These are phyloP conservation scores for Cicer judaicum DNA, from an alignment of 306 rosid species.

Conservation along the genomic window DNA sequence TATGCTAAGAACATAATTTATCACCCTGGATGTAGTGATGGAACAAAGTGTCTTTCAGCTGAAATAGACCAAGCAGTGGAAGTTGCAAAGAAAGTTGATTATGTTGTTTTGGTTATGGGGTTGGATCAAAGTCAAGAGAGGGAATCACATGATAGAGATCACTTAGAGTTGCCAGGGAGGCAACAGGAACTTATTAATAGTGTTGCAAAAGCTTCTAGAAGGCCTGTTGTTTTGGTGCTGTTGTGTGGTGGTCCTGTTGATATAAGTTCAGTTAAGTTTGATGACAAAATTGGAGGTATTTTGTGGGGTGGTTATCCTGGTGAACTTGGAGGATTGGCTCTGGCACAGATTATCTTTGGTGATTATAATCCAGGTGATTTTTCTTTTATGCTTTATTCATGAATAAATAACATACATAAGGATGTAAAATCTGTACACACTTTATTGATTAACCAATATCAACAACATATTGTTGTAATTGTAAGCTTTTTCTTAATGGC, in stretches of 20 bases:
- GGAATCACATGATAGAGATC: slow-evolving; percentile 66
- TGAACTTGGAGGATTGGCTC: slow-evolving; percentile 78
- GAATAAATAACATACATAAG: too few relatives aligned
- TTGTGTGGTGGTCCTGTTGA: slow-evolving; percentile 86
- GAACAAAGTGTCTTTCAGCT: slow-evolving; percentile 55
- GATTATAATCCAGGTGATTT: slow-evolving; percentile 84
- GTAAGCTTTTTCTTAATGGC: too few relatives aligned
- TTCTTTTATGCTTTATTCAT: neutral
- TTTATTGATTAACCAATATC: too few relatives aligned
- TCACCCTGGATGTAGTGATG: slow-evolving; percentile 65
- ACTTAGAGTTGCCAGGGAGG: slow-evolving; percentile 70
- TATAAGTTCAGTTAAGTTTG: slow-evolving; percentile 66
- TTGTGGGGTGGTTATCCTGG: slow-evolving; percentile 99
- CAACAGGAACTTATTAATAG: slow-evolving; percentile 62
- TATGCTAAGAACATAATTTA: slow-evolving; percentile 53
- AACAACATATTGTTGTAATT: too few relatives aligned
- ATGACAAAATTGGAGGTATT: slow-evolving; percentile 71
- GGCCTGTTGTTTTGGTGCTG: slow-evolving; percentile 73
- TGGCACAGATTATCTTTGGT: slow-evolving; percentile 86
- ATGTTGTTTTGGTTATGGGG: slow-evolving; percentile 85
- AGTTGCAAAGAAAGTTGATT: slow-evolving; percentile 60
- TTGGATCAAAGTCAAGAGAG: slow-evolving; percentile 79
- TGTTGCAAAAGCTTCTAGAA: slow-evolving; percentile 75
- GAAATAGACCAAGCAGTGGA: slow-evolving; percentile 55
- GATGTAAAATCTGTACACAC: too few relatives aligned